Conservation (phyloP, 2,329 filamentous ascomycete species). For the Beauveria bassiana region DNA sequence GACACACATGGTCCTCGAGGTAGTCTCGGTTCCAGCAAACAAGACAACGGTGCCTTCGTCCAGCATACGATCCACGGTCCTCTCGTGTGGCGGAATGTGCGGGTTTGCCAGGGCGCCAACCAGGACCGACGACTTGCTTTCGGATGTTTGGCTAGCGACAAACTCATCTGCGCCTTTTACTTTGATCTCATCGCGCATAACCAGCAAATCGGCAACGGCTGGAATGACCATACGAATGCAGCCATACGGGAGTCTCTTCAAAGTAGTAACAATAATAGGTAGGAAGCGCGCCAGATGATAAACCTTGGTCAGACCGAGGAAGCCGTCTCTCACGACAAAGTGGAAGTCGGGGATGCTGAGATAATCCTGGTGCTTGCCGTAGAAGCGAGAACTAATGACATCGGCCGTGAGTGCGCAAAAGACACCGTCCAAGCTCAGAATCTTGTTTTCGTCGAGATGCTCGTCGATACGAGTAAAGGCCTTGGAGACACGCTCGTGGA, state of each 20-base stretch:
- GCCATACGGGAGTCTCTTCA: not conserved
- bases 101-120: not conserved
- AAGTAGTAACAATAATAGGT: not conserved
- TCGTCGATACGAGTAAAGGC: not conserved
- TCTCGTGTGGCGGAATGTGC: conserved; percentile 10
- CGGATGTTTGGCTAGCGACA: not conserved
- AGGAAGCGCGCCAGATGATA: not conserved
- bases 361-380: not conserved
- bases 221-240: not conserved
- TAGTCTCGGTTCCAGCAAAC: conserved; percentile 16
- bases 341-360: not conserved
- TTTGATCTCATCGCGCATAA: not conserved
- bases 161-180: not conserved
- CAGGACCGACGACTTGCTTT: not conserved
- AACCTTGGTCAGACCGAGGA: not conserved
- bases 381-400: not conserved
- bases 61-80: conserved; percentile 11
- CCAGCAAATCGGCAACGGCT: not conserved
- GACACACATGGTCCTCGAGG: not conserved
- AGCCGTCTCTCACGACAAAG: not conserved
- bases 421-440: not conserved
- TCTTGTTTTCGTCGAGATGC: not conserved
- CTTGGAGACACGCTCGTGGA: not conserved
- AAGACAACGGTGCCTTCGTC: conserved; percentile 15
- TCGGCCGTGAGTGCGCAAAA: conserved; percentile 6